A percentile compares a stretch with the other conserved stretches of the same genome.
Evolutionary conservation across 164 flowering plant species (phyloP).

Genomic region (Sedum album): DNA sequence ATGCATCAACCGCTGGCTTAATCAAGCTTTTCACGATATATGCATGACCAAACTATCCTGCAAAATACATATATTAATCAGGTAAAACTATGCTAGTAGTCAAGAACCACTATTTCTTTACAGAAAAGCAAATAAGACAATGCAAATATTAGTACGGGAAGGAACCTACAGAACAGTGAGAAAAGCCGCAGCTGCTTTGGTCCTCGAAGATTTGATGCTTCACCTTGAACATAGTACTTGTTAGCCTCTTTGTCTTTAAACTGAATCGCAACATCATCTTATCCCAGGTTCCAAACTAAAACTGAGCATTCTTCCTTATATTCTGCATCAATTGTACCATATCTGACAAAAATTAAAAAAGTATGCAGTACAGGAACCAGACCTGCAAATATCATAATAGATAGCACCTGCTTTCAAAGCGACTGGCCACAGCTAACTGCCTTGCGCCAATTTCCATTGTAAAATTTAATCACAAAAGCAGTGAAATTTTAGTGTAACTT

Average conservation of each 20-base stretch:
- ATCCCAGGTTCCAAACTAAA: background rate
- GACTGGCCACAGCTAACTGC: too few relatives aligned
- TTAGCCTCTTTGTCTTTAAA: background rate
- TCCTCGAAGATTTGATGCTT: background rate
- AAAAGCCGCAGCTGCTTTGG: background rate
- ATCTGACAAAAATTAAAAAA: too few relatives aligned
- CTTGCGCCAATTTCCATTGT: too few relatives aligned
- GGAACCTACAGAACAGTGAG: background rate
- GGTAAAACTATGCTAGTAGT: background rate
- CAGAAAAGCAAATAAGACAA: background rate
- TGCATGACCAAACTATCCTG: background rate
- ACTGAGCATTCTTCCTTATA: background rate
- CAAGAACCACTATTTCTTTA: background rate
- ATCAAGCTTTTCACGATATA: background rate
- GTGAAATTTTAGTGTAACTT: background rate
- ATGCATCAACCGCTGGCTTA: background rate
- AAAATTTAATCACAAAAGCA: background rate
- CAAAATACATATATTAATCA: background rate
- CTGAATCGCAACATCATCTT: background rate
- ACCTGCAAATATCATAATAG: too few relatives aligned
- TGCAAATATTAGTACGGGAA: background rate
- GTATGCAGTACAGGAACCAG: too few relatives aligned
- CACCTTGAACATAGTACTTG: background rate
- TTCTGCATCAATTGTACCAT: too few relatives aligned
- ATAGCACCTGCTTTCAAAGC: too few relatives aligned